Conservation (phyloP, 2,329 filamentous ascomycete genomes). For the Pyrenochaeta sp. region DNA sequence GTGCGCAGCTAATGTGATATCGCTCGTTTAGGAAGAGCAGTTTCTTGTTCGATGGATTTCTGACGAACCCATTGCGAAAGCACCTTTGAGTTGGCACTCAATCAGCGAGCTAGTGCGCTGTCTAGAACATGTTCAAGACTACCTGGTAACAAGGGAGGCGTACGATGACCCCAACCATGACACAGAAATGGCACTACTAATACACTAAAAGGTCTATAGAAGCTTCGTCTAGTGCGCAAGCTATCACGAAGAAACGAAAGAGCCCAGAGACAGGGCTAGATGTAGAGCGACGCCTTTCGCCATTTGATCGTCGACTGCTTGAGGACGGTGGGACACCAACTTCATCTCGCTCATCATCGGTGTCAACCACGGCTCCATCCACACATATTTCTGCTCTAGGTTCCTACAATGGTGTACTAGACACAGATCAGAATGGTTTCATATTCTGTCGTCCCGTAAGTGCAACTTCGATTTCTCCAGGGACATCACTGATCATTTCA, state of each 20-base stretch:
- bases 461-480: background rate
- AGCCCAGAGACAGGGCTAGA: slow-evolving; percentile 24
- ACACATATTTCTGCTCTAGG: slow-evolving; percentile 10
- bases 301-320: slow-evolving; percentile 23
- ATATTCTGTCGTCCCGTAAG: slow-evolving; percentile 47
- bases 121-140: slow-evolving; percentile 53
- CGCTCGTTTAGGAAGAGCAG: slow-evolving; percentile 48
- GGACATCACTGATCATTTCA: slow-evolving; percentile 4
- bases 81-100: slow-evolving; percentile 55
- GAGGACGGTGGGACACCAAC: slow-evolving; percentile 25
- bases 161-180: slow-evolving; percentile 12
- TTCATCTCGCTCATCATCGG: slow-evolving; percentile 31
- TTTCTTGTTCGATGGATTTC: slow-evolving; percentile 54
- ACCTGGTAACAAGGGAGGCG: slow-evolving; percentile 47
- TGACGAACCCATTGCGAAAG: slow-evolving; percentile 6
- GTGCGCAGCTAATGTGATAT: slow-evolving; percentile 31
- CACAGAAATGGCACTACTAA: slow-evolving; percentile 4
- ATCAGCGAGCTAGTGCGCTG: slow-evolving; percentile 50
- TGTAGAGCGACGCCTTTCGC: slow-evolving; percentile 29
- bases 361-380: slow-evolving; percentile 9
- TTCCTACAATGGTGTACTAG: slow-evolving; percentile 54
- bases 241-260: slow-evolving; percentile 34
- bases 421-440: slow-evolving; percentile 47
- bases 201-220: slow-evolving; percentile 13
- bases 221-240: background rate